Evolutionary conservation across 2,329 filamentous ascomycete species (phyloP), one percentile per base, ranked within the genome.

Genomic region (Fusarium avenaceum): DNA sequence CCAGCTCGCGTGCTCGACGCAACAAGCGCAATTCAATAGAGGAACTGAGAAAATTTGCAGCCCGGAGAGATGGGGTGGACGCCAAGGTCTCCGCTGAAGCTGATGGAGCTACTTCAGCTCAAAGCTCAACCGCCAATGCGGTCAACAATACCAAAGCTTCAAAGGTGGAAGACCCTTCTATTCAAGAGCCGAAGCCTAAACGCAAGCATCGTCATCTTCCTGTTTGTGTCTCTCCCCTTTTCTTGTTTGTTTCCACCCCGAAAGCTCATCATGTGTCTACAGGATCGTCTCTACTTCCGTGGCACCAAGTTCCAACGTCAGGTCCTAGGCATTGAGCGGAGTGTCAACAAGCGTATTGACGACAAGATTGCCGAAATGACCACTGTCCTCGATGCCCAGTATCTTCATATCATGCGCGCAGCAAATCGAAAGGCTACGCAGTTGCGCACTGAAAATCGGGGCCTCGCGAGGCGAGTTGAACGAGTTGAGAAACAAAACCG

Each of bases 201-300:
- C 52, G 40, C n/a, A 62, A 30, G 4, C 64, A 42, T 35, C 64
- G 52, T 8, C 45, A 42, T 38, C 32, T 67, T 32, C 57, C 57
- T 11, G 57, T 66, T n/a, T 1, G 56, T 1, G 56, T 44, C 9
- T 30, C 11, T 17, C 3, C 19, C 10, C 43, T 30, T 19, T 24
- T 39, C 9, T 17, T 19, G 11, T 22, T 9, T 13, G 13, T 9
- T 5, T 4, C 13, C 20, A 3, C 22, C 24, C 20, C 39, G 15
- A 24, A 14, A 30, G 19, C 46, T 46, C n/a, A 53, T 39, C 20
- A 9, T n/a, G 13, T 33, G 44, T 3, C 56, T 5, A 19, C 19
- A 66, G 62, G 19, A 57, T 28, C 62, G 64, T 24, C 26, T 22
- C 38, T 66, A 58, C 49, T 63, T 58, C 28, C 52, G 53, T 7